Evolutionary conservation across 2,329 filamentous ascomycete species (phyloP).

Genomic region (Ceratocystis destructans): DNA sequence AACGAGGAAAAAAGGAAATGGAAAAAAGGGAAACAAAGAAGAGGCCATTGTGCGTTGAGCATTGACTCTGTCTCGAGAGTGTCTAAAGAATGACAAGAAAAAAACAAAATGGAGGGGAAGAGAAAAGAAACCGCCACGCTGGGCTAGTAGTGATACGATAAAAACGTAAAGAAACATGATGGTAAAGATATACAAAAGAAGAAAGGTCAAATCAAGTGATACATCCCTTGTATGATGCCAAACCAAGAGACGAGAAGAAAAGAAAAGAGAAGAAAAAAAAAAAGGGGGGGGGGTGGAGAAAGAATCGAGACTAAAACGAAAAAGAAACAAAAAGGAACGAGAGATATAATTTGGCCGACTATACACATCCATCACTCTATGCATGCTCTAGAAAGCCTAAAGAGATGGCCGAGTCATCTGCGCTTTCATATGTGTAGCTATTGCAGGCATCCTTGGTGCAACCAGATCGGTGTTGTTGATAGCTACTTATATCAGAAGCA

Average conservation of each 20-base stretch:
- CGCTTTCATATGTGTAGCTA: neutral
- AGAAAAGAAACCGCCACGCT: slow-evolving; percentile 3
- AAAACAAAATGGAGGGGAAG: neutral
- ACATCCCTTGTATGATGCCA: neutral
- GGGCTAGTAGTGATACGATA: slow-evolving; percentile 1
- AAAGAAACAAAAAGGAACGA: neutral
- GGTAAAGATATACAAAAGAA: slow-evolving; percentile 8
- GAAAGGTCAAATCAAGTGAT: neutral
- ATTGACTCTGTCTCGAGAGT: slow-evolving; percentile 3
- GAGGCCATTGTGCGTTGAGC: slow-evolving; percentile 2
- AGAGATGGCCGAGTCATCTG: neutral
- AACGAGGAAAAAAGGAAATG: neutral
- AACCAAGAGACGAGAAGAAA: neutral
- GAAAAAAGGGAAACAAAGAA: neutral
- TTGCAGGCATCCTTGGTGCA: neutral
- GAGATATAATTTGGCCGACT: neutral
- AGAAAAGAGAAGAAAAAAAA: neutral
- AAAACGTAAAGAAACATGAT: neutral
- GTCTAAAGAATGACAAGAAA: slow-evolving; percentile 5
- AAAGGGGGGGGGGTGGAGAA: neutral
- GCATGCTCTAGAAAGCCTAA: neutral
- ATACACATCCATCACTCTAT: neutral
- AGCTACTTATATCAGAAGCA: neutral
- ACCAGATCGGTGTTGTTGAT: neutral
- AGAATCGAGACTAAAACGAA: neutral